Evolutionary conservation across 192 early-diverging fungal genomes (phyloP), one percentile per base, ranked within the genome.

Genomic region (Backusella westeae): DNA sequence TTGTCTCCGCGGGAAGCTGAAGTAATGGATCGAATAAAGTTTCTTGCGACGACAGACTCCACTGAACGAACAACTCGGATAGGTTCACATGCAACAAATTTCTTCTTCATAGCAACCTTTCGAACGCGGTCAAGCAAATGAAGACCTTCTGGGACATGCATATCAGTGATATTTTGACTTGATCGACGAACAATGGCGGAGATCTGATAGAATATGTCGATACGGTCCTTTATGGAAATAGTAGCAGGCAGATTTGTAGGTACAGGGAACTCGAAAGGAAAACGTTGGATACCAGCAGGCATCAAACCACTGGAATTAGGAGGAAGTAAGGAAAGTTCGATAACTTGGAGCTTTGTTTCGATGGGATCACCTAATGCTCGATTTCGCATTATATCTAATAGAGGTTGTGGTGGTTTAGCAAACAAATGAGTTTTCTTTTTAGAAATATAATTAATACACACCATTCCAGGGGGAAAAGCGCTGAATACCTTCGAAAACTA

Each of bases 221-320:
- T 26, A 36, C 72, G 76, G 3, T 81, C 42, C 15, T 72, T 39
- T 26, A 81, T 73, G 0, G 21, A 35, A 29, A 67, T n/a, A 9
- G 72, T 77, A 12, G 80, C 44, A 52, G 80, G 80, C 26, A 81
- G 15, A 0, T 75, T 66, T 21, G 71, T 34, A 29, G 80, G 76
- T 9, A 81, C 77, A 29, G 80, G 80, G 29, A 81, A 71, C 44
- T 81, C 80, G 49, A 81, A 81, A 34, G 80, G 80, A 19, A 81
- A 63, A 29, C 76, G 67, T 34, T 81, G 76, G 10, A 56, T 26
- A 15, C 80, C 80, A 7, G 75, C 46, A 23, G 76, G 67, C 69
- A 81, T 74, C 1, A 70, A 44, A 3, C 75, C 72, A 32, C 44
- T 26, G 41, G 26, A 34, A 34, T 63, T 68, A 39, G 75, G 80